Evolutionary conservation across 1,284 basidiomycete species (phyloP), one percentile per base, ranked within the genome.

Genomic region (Leucoagaricus sp.): DNA sequence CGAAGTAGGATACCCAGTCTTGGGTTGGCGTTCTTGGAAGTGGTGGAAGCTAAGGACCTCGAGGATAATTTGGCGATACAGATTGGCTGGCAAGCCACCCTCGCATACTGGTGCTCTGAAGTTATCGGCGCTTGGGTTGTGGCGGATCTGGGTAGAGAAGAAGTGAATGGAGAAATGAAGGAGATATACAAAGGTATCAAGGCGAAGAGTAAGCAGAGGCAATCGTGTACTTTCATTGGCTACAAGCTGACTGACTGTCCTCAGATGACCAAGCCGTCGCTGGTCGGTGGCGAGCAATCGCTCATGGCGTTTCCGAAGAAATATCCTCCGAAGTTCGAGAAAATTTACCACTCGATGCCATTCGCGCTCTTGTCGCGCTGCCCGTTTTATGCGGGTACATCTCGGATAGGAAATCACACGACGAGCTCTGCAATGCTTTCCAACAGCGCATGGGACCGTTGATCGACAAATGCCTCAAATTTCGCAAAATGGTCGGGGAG

Each of bases 401-500:
- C 54, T 64, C 79, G 31, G 65, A 75, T 46, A 65, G 72, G 5
- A 66, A 75, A 0, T 72, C 73, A 2, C 69, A 70, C 61, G 49
- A 69, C 7, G 59, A 59, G 9, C 62, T 72, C 19, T 53, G 60
- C 8, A 55, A 67, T 54, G 69, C 70, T 53, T 76, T 79, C 42
- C 67, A 67, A 1, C 73, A 74, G 34, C 70, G 71, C 8, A 60
- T 81, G 8, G 65, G 63, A 34, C 71, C 73, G 40, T 67, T 83
- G 2, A 70, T 77, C 34, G 68, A 69, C 44, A 67, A 73, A 53
- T 74, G 75, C 0, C 61, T 74, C 15, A 63, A 68, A 12, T 61
- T 83, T 40, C 75, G 78, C 48, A 72, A 72, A 60, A 75, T 74
- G 4, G 71, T 79, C 36, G 78, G 77, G 1, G 75, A 81, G 61